phyloP scores from a whole-genome alignment of 1,284 basidiomycete species.

The Cerrena zonata region DNA sequence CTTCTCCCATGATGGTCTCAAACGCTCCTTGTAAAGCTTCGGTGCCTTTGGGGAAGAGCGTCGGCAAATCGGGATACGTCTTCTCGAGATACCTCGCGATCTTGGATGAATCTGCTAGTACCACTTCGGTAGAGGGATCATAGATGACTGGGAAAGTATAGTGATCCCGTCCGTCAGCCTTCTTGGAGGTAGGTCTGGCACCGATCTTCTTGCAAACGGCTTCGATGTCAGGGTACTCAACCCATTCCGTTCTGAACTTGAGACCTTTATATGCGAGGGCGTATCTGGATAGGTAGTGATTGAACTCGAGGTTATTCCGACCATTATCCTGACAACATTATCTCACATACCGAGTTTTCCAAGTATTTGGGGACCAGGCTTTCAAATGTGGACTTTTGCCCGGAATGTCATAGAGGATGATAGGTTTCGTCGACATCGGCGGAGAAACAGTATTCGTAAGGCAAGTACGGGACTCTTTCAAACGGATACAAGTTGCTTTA shows the following conservation, averaged over 20 bases:
- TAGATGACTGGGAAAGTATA: constrained; percentile 34
- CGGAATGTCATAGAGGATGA: constrained; percentile 21
- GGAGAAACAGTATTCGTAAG: no score
- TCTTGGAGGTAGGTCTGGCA: constrained; percentile 17
- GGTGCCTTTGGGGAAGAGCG: constrained; percentile 19
- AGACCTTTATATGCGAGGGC: constrained; percentile 31
- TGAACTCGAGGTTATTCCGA: not conserved
- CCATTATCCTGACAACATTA: not conserved
- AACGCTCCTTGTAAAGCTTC: constrained; percentile 15
- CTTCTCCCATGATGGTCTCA: constrained; percentile 6
- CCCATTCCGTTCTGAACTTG: constrained; percentile 30
- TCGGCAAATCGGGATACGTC: constrained; percentile 26
- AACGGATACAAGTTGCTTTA: no score
- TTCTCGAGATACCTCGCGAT: constrained; percentile 33
- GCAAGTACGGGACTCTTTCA: no score
- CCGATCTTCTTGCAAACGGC: constrained; percentile 24
- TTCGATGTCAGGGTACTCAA: constrained; percentile 34
- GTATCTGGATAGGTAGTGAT: constrained; percentile 1
- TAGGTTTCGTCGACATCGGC: no score
- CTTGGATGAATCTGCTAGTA: constrained; percentile 26
- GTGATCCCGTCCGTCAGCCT: constrained; percentile 17
- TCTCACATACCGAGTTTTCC: constrained; percentile 21
- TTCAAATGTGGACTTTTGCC: constrained; percentile 6
- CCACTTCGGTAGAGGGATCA: constrained; percentile 22
- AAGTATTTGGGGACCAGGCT: constrained; percentile 18